A percentile compares a stretch with the other conserved stretches of the same genome.
These are phyloP conservation scores for Hysterangium stoloniferum DNA, from an alignment of 768 basidiomycete species.

Conservation along the genomic window DNA sequence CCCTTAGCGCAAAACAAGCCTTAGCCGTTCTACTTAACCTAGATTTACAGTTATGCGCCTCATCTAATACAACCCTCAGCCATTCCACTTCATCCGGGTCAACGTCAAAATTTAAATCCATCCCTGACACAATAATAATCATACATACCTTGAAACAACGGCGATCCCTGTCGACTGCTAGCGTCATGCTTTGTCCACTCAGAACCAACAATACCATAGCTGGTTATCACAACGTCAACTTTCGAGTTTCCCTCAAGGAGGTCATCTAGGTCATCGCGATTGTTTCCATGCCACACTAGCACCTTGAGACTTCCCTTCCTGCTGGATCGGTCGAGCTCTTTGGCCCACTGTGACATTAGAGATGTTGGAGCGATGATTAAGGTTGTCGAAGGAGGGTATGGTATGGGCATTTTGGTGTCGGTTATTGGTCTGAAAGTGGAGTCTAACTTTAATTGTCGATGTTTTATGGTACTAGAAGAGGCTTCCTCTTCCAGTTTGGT, in stretches of 20 bases:
- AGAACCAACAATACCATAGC: slow-evolving; percentile 85
- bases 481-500: slow-evolving; percentile 17
- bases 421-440: slow-evolving; percentile 48
- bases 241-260: slow-evolving; percentile 49
- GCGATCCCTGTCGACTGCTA: slow-evolving; percentile 34
- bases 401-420: slow-evolving; percentile 7
- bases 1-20: slow-evolving; percentile 78
- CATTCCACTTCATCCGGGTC: slow-evolving; percentile 50
- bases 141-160: slow-evolving; percentile 63
- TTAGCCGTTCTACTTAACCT: slow-evolving; percentile 81
- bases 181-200: slow-evolving; percentile 73
- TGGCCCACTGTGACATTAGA: slow-evolving; percentile 86
- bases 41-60: slow-evolving; percentile 93
- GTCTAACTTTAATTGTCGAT: slow-evolving; percentile 55
- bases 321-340: slow-evolving; percentile 82
- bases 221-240: slow-evolving; percentile 81
- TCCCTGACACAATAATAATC: no score
- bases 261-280: slow-evolving; percentile 63
- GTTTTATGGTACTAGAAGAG: slow-evolving; percentile 27
- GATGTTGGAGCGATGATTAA: slow-evolving; percentile 91
- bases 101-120: not conserved
- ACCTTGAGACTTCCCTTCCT: slow-evolving; percentile 57
- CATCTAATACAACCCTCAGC: slow-evolving; percentile 81
- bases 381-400: slow-evolving; percentile 49
- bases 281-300: slow-evolving; percentile 83